A percentile compares a stretch with the other conserved stretches of the same genome.
phyloP scores from a whole-genome alignment of 768 basidiomycete genomes.

The Scleroderma bovista region DNA sequence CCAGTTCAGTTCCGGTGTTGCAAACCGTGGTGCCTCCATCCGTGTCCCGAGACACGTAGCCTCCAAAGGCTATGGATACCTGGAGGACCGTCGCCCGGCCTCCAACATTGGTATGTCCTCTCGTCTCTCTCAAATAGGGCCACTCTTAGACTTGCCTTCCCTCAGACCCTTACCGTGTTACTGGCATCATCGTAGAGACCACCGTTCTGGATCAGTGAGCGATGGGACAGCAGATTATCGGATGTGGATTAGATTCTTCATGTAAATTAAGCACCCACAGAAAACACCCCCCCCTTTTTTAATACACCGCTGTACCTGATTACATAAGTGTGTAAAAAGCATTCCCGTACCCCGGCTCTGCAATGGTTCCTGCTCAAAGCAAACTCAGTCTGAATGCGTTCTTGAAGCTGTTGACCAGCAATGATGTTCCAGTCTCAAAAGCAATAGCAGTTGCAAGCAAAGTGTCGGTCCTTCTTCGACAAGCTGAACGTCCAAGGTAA shows the following conservation, averaged over 20 bases:
- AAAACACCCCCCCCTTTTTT: no score
- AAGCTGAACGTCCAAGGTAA: no score
- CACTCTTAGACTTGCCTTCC: constrained; percentile 5
- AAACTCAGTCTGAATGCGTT: constrained; percentile 62
- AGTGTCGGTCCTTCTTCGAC: constrained; percentile 57
- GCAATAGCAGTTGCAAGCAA: constrained; percentile 70
- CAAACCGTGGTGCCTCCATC: constrained; percentile 95
- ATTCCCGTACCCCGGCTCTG: background rate
- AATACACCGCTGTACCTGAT: no score
- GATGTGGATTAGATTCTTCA: background rate
- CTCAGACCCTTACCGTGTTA: constrained; percentile 92
- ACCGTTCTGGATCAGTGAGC: constrained; percentile 65
- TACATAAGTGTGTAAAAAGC: no score
- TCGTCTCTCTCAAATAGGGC: background rate
- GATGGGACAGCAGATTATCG: no score
- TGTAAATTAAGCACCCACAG: background rate
- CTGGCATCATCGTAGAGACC: constrained; percentile 83
- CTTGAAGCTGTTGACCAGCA: constrained; percentile 57
- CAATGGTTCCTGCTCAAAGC: constrained; percentile 14
- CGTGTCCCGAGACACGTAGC: constrained; percentile 94
- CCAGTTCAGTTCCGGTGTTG: constrained; percentile 89
- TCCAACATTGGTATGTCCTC: constrained; percentile 86
- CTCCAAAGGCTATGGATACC: constrained; percentile 88
- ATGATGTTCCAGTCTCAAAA: constrained; percentile 51
- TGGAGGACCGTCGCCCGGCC: constrained; percentile 95